phyloP scores from a whole-genome alignment of 2,329 filamentous ascomycete genomes.

The Botrytis fabae region DNA sequence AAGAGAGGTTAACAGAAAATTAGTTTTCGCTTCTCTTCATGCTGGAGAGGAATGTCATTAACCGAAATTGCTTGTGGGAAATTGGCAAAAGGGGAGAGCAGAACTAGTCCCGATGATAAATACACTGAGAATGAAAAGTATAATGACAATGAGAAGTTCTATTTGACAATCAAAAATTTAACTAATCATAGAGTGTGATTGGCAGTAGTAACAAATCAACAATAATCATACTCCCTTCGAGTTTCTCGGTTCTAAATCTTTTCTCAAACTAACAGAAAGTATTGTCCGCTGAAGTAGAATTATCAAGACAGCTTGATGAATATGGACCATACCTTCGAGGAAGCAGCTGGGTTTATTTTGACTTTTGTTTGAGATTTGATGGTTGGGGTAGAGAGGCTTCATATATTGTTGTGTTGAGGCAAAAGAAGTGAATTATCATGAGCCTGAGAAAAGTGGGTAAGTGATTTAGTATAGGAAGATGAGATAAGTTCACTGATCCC shows the following conservation, averaged over 20 bases:
- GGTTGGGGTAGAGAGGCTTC: not conserved
- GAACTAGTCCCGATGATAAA: not conserved
- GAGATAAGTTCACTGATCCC: not conserved
- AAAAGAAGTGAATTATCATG: fast-evolving
- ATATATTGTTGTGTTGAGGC: not conserved
- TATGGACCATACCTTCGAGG: fast-evolving
- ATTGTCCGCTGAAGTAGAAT: fast-evolving
- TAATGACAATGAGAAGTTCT: not conserved
- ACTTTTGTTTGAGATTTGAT: not conserved
- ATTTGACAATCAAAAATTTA: fast-evolving
- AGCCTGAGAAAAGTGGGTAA: fast-evolving
- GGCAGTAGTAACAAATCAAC: fast-evolving
- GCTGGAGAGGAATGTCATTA: no score
- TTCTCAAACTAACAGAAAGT: fast-evolving
- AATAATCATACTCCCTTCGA: not conserved
- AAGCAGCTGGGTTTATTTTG: not conserved
- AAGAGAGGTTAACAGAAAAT: no score
- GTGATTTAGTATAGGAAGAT: not conserved
- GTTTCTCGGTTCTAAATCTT: fast-evolving
- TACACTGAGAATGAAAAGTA: fast-evolving
- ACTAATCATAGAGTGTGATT: fast-evolving
- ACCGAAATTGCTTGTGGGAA: no score
- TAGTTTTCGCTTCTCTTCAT: no score
- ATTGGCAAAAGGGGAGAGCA: no score
- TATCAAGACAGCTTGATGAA: fast-evolving